These are phyloP conservation scores for Adenanthera pavonina DNA, from an alignment of 306 rosid genomes.

Conservation along the genomic window DNA sequence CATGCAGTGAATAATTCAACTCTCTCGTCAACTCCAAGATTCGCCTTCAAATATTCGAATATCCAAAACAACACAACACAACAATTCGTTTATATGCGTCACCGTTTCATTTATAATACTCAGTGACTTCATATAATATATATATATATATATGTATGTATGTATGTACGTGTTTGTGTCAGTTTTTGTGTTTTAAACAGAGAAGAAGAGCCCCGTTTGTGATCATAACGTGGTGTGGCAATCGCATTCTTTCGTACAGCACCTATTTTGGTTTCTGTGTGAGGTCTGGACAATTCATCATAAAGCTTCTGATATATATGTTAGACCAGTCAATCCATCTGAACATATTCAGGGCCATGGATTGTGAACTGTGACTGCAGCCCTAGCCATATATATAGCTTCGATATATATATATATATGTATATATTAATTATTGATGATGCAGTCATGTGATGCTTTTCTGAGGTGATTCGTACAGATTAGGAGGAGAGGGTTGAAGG, in stretches of 20 bases:
- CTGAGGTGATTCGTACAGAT: conserved; percentile 26
- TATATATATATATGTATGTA: background rate
- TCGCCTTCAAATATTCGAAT: background rate
- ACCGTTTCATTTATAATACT: background rate
- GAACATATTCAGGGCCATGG: conserved; percentile 9
- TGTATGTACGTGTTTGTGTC: conserved; percentile 43
- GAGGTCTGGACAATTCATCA: conserved; percentile 21
- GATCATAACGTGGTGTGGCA: conserved; percentile 35
- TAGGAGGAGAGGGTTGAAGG: conserved; percentile 24
- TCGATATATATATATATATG: background rate
- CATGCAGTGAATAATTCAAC: too few relatives aligned
- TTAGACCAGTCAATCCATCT: conserved; percentile 39
- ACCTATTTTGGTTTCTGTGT: conserved; percentile 43
- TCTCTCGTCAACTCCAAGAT: background rate
- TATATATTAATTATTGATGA: background rate
- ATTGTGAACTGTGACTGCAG: conserved; percentile 23
- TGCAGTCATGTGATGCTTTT: conserved; percentile 43
- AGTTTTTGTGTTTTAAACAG: background rate
- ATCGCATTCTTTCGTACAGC: conserved; percentile 46
- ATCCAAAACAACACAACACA: background rate
- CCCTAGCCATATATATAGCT: conserved; percentile 31
- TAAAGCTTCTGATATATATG: conserved; percentile 18
- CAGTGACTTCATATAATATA: too few relatives aligned
- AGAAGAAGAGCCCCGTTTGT: background rate
- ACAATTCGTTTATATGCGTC: background rate